phyloP scores from a whole-genome alignment of 192 early-diverging fungal genomes.

The Rhizoclosmatium sp. region DNA sequence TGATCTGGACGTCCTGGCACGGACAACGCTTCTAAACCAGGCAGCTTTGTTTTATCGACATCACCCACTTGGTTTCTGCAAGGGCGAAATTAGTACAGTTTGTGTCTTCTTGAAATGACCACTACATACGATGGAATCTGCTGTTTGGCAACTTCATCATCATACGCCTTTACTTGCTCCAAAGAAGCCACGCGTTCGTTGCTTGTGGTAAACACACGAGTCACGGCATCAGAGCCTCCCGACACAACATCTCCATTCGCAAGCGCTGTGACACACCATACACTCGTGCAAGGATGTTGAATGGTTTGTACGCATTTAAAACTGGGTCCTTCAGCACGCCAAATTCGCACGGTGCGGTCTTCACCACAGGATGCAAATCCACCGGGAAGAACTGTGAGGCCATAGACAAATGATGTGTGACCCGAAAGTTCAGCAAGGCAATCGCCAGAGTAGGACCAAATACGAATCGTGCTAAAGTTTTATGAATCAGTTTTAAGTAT shows the following conservation, averaged over 20 bases:
- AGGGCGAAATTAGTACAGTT: not conserved
- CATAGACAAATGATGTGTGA: slow-evolving; percentile 95
- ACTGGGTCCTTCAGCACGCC: slow-evolving; percentile 68
- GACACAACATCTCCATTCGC: slow-evolving; percentile 85
- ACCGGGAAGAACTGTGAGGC: slow-evolving; percentile 69
- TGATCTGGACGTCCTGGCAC: slow-evolving; percentile 74
- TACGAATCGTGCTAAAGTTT: slow-evolving; percentile 70
- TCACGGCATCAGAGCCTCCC: slow-evolving; percentile 83
- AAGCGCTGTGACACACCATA: slow-evolving; percentile 85
- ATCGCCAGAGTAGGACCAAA: slow-evolving; percentile 80
- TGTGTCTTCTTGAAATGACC: slow-evolving; percentile 56
- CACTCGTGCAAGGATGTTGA: slow-evolving; percentile 84
- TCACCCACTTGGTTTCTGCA: slow-evolving; percentile 81
- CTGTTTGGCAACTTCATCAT: slow-evolving; percentile 53
- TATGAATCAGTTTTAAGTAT: not conserved
- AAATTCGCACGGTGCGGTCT: slow-evolving; percentile 87
- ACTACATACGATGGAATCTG: slow-evolving; percentile 50
- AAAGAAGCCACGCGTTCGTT: slow-evolving; percentile 66
- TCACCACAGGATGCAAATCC: slow-evolving; percentile 92
- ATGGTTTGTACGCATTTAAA: slow-evolving; percentile 79
- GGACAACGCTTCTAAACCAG: slow-evolving; percentile 64
- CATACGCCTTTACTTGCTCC: slow-evolving; percentile 45
- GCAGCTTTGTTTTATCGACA: slow-evolving; percentile 81
- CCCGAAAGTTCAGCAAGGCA: slow-evolving; percentile 79
- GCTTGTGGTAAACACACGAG: slow-evolving; percentile 81